Evolutionary conservation across 805 yeast genomes (phyloP), one percentile per base, ranked within the genome.

Genomic region (Kazachstania taianensis): DNA sequence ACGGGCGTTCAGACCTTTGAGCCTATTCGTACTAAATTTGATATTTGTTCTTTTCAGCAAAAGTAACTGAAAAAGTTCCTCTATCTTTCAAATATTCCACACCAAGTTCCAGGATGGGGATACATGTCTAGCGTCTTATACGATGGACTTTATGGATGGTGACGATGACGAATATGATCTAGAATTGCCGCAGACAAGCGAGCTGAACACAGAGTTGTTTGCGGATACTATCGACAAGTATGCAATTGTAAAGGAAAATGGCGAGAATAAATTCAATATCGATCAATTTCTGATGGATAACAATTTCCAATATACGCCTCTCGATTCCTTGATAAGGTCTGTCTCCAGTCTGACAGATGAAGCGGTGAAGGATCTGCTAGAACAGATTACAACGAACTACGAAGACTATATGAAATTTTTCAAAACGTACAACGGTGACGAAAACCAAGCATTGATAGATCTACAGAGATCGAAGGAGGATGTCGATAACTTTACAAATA

Each of bases 231-330:
- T 46, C 2, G 53, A 48, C 2, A 24, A 41, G 16, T 40, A 29
- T 13, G 13, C 35, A 7, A 28, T 12, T 3, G 18, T 22, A 14
- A 28, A 29, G 35, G 37, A 33, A 3, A 29, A 20, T 12, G 16
- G 22, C 13, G 19, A 22, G 10, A 38, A 25, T 1, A 25, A 35
- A 10, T 53, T 55, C 27, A 46, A 52, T 34, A 50, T 53, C 3
- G 57, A 54, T 37, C 41, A 40, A 6, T 55, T 57, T 31, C 41
- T 57, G 13, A 41, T 57, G 27, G 41, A 45, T 18, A 55, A 56
- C 34, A 57, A 56, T 34, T 47, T 55, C 35, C 57, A 57, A n/a
- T 57, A 49, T 32, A 38, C 49, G 12, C 51, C 55, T 7, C 35
- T 57, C n/a, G 61, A 57, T 30, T 37, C 48, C 3, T 44, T 57